Base-by-base conservation (phyloP, 192 early-diverging fungal genomes). In the Oehlia diaphana region DNA sequence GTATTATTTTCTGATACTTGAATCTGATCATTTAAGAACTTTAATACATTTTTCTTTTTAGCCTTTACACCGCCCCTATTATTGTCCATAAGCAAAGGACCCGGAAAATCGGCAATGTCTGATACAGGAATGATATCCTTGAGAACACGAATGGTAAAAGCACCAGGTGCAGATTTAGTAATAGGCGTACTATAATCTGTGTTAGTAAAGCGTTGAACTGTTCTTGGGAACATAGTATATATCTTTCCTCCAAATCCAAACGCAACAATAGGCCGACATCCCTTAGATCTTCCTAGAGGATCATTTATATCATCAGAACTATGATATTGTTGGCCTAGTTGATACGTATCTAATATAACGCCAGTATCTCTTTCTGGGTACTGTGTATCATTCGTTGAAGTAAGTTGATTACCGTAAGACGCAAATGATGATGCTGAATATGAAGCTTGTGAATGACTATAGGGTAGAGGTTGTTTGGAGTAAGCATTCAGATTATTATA, bases 201-300 rank as follows among this genome's bases (percentile, higher is more conserved):
- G 16, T 82, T 80, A 62, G 83, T 87, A 61, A 90, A 85, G 62
- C 87, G 83, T 85, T 91, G 87, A 9, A 92, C 89, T 21, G 84
- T 82, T 33, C 83, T 87, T 66, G 93, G 93, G 78, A 93, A 92
- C 81, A 91, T 90, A 4, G 87, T 88, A 63, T 89, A 83, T n/a
- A 94, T 79, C 66, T 87, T 61, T 35, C 93, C 93, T 73, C 93
- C 93, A 85, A 94, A 92, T n/a, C 93, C 93, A 83, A 94, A 93
- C 0, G 92, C 84, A 21, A 90, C 83, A 35, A 94, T 72, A 3
- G 93, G 93, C 0, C 50, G 50, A 37, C 86, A 88, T 12, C 89
- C 89, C 63, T 84, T 77, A 64, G 78, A 66, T 61, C 89, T 83
- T 16, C 83, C 77, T 23, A 90, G 72, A 31, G 86, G 86, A 71